Evolutionary conservation across 2,329 filamentous ascomycete species (phyloP).

Genomic region (Colletotrichum sp.): DNA sequence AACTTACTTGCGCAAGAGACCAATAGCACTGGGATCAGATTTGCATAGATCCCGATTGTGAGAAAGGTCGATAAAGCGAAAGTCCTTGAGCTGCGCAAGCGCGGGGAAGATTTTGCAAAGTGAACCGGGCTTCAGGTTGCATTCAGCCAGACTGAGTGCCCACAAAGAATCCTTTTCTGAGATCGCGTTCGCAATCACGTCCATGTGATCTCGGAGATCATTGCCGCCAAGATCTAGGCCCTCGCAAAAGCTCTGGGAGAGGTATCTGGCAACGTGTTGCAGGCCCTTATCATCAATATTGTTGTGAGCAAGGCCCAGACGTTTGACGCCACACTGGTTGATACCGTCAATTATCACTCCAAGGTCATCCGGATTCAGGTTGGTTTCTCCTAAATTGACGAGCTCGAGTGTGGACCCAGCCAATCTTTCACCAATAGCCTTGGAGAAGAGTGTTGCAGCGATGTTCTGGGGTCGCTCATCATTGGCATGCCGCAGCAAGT

Average conservation of each 20-base stretch:
- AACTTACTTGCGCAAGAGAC: slow-evolving; percentile 73
- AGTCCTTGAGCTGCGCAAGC: slow-evolving; percentile 70
- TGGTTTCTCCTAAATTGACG: slow-evolving; percentile 82
- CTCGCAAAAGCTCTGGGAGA: slow-evolving; percentile 79
- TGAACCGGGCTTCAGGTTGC: slow-evolving; percentile 76
- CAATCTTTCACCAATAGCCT: slow-evolving; percentile 77
- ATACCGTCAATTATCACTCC: slow-evolving; percentile 81
- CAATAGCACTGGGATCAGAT: slow-evolving; percentile 73
- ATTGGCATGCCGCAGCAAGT: slow-evolving; percentile 35
- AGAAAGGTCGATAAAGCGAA: slow-evolving; percentile 90
- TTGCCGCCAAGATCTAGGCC: slow-evolving; percentile 92
- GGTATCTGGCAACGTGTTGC: slow-evolving; percentile 76
- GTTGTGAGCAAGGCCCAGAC: slow-evolving; percentile 86
- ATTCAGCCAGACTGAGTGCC: slow-evolving; percentile 86
- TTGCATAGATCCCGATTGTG: slow-evolving; percentile 86
- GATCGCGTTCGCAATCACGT: slow-evolving; percentile 57
- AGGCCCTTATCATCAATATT: slow-evolving; percentile 76
- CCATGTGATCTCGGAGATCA: slow-evolving; percentile 64
- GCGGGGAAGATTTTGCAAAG: slow-evolving; percentile 79
- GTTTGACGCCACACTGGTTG: slow-evolving; percentile 76
- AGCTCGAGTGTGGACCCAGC: slow-evolving; percentile 81
- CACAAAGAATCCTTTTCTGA: slow-evolving; percentile 66
- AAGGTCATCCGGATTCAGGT: slow-evolving; percentile 73
- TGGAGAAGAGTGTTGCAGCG: slow-evolving; percentile 62
- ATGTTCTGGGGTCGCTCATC: slow-evolving; percentile 41